Base-by-base conservation (phyloP, 805 yeast genomes). In the Saturnispora bothae region DNA sequence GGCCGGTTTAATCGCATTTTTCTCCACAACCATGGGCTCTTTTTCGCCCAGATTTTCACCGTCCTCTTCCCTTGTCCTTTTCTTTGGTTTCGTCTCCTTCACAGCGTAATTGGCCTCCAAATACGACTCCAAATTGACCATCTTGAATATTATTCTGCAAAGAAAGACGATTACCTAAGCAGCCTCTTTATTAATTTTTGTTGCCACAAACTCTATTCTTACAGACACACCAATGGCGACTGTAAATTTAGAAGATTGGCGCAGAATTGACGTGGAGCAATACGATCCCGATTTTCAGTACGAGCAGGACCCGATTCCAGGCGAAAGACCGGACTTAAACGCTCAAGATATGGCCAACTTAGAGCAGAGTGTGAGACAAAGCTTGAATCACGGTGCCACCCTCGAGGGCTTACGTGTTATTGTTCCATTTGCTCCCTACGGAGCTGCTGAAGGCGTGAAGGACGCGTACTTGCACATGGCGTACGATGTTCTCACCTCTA, bases 191-290 rank as follows among this genome's bases (percentile, higher is more conserved):
- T 31, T 31, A 31, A 5, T 12, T 10, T 8, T 10, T 22, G 10
- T 7, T 7, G 14, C 33, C 14, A n/a, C 16, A 8, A 18, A 31
- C 20, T 3, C 4, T 19, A 19, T 15, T 31, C 25, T 10, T 10
- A 22, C 10, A 22, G 10, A 7, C 25, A 19, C 6, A 16, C n/a
- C 33, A 16, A 33, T 33, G 36, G 28, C 36, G 5, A 17, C 19
- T 26, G n/a, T n/a, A n/a, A 38, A 34, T 18, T 73, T 75, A 75
- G 78, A 73, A 43, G 86, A 80, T 54, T 83, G 94, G 94, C 81
- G 98, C 72, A 77, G 92, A 70, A 84, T 89, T 50, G 95, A 92
- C 58, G 78, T 92, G 38, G 97, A 92, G 60, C 83, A 85, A 14
- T 77, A 76, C 47, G 96, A 88, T 54, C 83, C 94, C 3, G 95